Evolutionary conservation across 1,284 basidiomycete genomes (phyloP).

Genomic region (Ceratobasidium theobromae): DNA sequence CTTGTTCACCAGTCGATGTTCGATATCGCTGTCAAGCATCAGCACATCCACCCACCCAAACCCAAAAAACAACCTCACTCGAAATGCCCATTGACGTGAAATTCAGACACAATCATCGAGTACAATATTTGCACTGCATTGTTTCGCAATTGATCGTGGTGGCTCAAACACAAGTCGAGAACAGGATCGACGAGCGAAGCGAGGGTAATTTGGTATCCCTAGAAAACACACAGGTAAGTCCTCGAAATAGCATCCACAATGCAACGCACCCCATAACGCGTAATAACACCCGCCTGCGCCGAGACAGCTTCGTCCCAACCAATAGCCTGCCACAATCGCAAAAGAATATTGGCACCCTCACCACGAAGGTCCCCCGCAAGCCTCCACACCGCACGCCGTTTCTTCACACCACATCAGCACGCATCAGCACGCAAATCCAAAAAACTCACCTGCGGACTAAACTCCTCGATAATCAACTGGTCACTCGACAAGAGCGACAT

Average conservation of each 20-base stretch:
- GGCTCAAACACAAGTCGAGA: slow-evolving; percentile 90
- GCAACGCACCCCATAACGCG: slow-evolving; percentile 61
- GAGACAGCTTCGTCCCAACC: slow-evolving; percentile 66
- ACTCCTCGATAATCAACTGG: slow-evolving; percentile 91
- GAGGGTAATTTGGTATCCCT: slow-evolving; percentile 83
- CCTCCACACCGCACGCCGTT: slow-evolving; percentile 93
- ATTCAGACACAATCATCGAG: slow-evolving; percentile 95
- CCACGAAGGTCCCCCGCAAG: slow-evolving; percentile 93
- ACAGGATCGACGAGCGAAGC: slow-evolving; percentile 88
- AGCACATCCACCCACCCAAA: not conserved
- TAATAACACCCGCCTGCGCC: slow-evolving; percentile 49
- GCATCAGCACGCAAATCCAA: slow-evolving; percentile 16
- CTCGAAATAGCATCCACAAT: too few relatives aligned
- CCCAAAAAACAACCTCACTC: not conserved
- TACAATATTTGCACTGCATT: slow-evolving; percentile 92
- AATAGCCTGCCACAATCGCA: slow-evolving; percentile 85
- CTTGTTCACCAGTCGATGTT: slow-evolving; percentile 93
- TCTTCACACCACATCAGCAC: slow-evolving; percentile 51
- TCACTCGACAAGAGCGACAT: slow-evolving; percentile 86
- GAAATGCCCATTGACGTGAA: slow-evolving; percentile 77
- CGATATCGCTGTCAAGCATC: slow-evolving; percentile 62
- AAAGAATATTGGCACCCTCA: slow-evolving; percentile 83
- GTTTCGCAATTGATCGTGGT: slow-evolving; percentile 88
- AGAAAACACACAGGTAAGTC: too few relatives aligned
- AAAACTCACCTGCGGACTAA: slow-evolving; percentile 74